phyloP scores from a whole-genome alignment of 768 basidiomycete genomes.

The Boletus insuetus region DNA sequence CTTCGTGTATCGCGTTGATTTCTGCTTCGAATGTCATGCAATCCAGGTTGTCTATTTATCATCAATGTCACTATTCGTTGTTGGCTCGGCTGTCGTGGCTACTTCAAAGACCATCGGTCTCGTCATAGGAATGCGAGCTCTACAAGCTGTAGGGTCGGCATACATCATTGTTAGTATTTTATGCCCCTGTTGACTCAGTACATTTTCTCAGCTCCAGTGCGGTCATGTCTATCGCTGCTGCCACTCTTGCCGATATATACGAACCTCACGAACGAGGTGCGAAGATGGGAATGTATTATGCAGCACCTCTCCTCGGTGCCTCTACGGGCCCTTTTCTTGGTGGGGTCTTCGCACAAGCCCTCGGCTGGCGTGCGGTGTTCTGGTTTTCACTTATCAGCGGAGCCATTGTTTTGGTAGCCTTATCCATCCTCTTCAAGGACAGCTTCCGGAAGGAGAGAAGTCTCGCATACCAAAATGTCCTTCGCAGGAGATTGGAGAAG shows the following conservation, averaged over 20 bases:
- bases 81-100: slow-evolving; percentile 60
- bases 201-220: slow-evolving; percentile 51
- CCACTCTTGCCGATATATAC: slow-evolving; percentile 77
- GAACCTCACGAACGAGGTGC: slow-evolving; percentile 77
- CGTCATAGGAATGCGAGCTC: slow-evolving; percentile 63
- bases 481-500: slow-evolving; percentile 42
- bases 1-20: neutral
- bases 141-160: slow-evolving; percentile 61
- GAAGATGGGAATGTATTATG: slow-evolving; percentile 82
- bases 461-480: slow-evolving; percentile 67
- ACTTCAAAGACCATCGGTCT: slow-evolving; percentile 52
- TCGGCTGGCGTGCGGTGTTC: slow-evolving; percentile 82
- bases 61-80: slow-evolving; percentile 50
- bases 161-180: neutral
- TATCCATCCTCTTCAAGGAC: slow-evolving; percentile 71
- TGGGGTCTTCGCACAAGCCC: slow-evolving; percentile 60
- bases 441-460: slow-evolving; percentile 84
- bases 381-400: slow-evolving; percentile 74
- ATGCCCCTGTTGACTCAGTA: neutral
- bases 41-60: slow-evolving; percentile 52
- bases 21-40: neutral
- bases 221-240: slow-evolving; percentile 70
- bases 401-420: slow-evolving; percentile 50
- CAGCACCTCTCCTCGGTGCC: slow-evolving; percentile 72
- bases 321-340: slow-evolving; percentile 69